A percentile compares a stretch with the other conserved stretches of the same genome.
Conservation (phyloP, 352 stramenopile genomes). For the Pythium phragmiticola region DNA sequence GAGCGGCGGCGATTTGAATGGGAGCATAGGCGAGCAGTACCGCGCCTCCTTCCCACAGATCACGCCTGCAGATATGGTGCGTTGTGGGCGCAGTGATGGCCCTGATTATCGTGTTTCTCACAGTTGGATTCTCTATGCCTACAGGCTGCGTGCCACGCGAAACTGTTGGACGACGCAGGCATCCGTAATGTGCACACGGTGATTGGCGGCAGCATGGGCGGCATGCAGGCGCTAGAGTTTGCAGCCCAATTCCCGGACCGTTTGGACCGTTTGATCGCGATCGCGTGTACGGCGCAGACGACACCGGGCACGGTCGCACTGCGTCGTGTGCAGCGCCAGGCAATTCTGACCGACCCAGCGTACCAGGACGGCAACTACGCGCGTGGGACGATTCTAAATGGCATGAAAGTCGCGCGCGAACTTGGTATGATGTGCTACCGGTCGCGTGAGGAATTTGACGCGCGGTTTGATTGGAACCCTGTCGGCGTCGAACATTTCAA, state of each 20-base stretch:
- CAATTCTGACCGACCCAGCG: slow-evolving; percentile 70
- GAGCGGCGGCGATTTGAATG: background rate
- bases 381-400: slow-evolving; percentile 49
- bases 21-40: slow-evolving; percentile 45
- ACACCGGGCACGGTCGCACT: slow-evolving; percentile 85
- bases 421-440: slow-evolving; percentile 89
- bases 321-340: slow-evolving; percentile 78
- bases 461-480: slow-evolving; percentile 85
- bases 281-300: slow-evolving; percentile 86
- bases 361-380: slow-evolving; percentile 84
- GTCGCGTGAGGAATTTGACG: slow-evolving; percentile 86
- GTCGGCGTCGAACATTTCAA: slow-evolving; percentile 69
- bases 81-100: background rate
- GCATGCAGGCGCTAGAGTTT: slow-evolving; percentile 88
- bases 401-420: slow-evolving; percentile 85
- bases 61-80: slow-evolving; percentile 80
- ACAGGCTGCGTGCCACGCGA: slow-evolving; percentile 66
- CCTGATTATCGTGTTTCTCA: background rate
- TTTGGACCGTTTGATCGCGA: slow-evolving; percentile 64
- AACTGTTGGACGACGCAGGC: slow-evolving; percentile 73
- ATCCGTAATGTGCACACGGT: slow-evolving; percentile 80
- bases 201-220: slow-evolving; percentile 86
- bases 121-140: background rate
- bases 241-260: slow-evolving; percentile 78
- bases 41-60: slow-evolving; percentile 78